Base-by-base conservation (phyloP, 164 flowering plant genomes). In the Chimonanthus salicifolius region DNA sequence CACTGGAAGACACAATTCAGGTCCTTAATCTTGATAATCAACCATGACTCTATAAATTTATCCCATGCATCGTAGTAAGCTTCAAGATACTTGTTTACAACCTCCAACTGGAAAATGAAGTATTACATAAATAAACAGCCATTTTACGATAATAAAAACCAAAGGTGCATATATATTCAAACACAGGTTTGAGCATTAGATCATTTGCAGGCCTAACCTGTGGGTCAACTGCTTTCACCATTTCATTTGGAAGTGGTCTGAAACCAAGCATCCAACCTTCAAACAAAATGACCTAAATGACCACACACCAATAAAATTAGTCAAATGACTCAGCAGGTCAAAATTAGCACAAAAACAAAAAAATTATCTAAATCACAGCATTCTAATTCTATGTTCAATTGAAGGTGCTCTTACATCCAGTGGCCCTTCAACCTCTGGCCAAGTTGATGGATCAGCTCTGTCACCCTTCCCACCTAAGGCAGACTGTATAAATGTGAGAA, bases 221-320 rank as follows among this genome's bases (percentile, higher is more conserved):
- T 78, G 86, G 86, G 71, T 87, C 89, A 71, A 88, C 85, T 64
- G 84, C 90, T 86, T 82, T 85, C 49, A 92, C 94, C n/a, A 75
- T 82, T 70, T 92, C 92, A 69, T 58, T 58, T 20, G 97, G 92
- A 72, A 88, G 71, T 5, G 98, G 98, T 73, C 88, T 94, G 78
- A 96, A 96, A 72, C 99, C 99, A 81, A 96, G 98, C 99, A 96
- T 96, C 99, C 99, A 96, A 50, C 99, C 99, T 83, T 96, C 98
- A 67, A 88, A 91, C 69, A 96, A 78, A 70, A 96, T 76, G 33
- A 79, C 98, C 99, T 95, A 78, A 73, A 67, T 13, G 21, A 72
- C 48, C 64, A 75, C n/a, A 47, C 46, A 49, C 71, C 8, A 43
- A 64, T 43, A 21, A 43, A 33, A 64, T 20, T 20, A 64, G 45